phyloP scores from a whole-genome alignment of 2,329 filamentous ascomycete species.

The Ceratocystiopsis minuta region DNA sequence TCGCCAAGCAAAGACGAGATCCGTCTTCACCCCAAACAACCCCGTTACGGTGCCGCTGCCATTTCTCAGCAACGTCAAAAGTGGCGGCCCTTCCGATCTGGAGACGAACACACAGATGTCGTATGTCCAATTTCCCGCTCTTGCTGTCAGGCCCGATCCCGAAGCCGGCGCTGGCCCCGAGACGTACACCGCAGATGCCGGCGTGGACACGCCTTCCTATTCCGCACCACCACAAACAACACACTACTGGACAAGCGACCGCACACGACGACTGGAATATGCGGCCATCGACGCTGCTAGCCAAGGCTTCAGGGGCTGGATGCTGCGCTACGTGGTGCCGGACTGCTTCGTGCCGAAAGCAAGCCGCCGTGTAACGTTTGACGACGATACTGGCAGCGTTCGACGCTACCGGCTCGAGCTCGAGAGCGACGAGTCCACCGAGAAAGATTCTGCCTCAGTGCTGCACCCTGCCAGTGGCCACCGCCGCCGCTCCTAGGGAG shows the following conservation, averaged over 20 bases:
- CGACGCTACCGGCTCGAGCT: conserved; percentile 42
- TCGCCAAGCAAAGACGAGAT: conserved; percentile 1
- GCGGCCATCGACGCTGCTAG: conserved; percentile 47
- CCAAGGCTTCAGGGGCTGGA: conserved; percentile 41
- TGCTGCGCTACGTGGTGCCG: conserved; percentile 37
- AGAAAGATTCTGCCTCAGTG: conserved; percentile 7
- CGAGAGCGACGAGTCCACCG: conserved; percentile 23
- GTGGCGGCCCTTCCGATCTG: conserved; percentile 7
- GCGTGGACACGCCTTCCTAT: conserved; percentile 12
- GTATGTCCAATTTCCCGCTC: conserved; percentile 24
- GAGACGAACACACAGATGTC: conserved; percentile 13
- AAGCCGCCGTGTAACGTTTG: conserved; percentile 33
- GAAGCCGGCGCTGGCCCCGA: neutral
- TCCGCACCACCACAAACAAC: conserved; percentile 37
- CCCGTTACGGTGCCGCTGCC: conserved; percentile 10
- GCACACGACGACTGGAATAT: conserved; percentile 44
- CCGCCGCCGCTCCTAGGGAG: no score
- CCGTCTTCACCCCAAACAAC: conserved; percentile 9
- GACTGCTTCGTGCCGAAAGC: conserved; percentile 39
- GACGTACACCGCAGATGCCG: neutral
- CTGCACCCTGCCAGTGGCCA: no score
- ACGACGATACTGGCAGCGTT: conserved; percentile 45
- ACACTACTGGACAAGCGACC: conserved; percentile 50
- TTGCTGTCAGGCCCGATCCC: conserved; percentile 2
- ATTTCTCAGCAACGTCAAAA: conserved; percentile 4